Evolutionary conservation across 345 rosid species (phyloP), one percentile per base, ranked within the genome.

Genomic region (Linum usitatissimum): DNA sequence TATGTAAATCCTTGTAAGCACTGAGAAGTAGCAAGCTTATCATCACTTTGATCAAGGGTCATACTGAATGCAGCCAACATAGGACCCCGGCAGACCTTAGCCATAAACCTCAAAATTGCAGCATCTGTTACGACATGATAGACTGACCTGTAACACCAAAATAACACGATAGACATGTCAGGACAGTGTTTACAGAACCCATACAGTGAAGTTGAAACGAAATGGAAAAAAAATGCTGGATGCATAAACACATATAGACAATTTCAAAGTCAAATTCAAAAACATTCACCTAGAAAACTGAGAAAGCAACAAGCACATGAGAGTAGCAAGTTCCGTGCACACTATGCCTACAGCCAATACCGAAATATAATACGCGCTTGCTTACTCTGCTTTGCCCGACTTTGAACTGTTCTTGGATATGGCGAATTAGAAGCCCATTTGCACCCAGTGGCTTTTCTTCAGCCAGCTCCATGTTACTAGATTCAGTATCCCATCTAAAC

Each of bases 21-120:
- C 66, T 85, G 95, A 78, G 83, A 79, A 62, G 95, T 82, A 72
- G 95, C 96, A 70, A 86, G 90, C 70, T 81, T 84, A 70, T 92
- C 98, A 79, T 89, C 91, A 77, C 86, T 86, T 80, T 92, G 96
- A 75, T 80, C 98, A 30, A 92, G 91, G 60, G 96, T 92, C 70
- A 92, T 72, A 69, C 96, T 92, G 73, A 92, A 89, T 64, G 98
- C 91, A 55, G 98, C 98, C 73, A 92, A 81, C 93, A 87, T 85
- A 56, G 96, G 96, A 66, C 91, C 98, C 96, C 98, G 89, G 75
- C 93, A 89, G 74, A 83, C 96, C 78, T 92, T 96, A 72, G 86
- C 85, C 95, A 92, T 92, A 78, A 89, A 92, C 80, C 98, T 84
- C 83, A 92, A 71, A 65, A 92, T 92, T 64, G 84, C 80, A 64